phyloP scores from a whole-genome alignment of 2,329 filamentous ascomycete species.

The Hysterium pulicare region DNA sequence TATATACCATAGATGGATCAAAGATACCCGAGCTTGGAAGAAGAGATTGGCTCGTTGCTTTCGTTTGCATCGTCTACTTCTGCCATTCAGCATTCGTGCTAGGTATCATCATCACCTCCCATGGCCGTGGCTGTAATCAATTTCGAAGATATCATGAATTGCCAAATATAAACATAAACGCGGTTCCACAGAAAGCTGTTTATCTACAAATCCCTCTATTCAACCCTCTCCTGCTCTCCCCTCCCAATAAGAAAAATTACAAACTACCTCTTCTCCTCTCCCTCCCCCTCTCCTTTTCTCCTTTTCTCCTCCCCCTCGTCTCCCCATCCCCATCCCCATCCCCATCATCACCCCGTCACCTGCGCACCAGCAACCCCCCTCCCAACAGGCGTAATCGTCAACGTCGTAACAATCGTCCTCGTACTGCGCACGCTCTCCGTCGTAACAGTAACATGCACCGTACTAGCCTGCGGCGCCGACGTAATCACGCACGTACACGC shows the following conservation, averaged over 20 bases:
- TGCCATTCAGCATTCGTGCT: too few species aligned
- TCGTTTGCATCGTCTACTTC: too few species aligned
- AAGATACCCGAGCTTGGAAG: background rate
- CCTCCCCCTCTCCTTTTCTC: background rate
- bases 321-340: too few species aligned
- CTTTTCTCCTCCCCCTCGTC: too few species aligned
- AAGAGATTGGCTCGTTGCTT: too few species aligned
- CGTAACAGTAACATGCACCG: background rate
- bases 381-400: background rate
- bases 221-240: background rate
- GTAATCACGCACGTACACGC: background rate
- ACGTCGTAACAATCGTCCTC: background rate
- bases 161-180: background rate
- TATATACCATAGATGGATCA: background rate
- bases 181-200: background rate
- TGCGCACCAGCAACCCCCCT: background rate
- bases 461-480: background rate
- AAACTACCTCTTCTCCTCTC: background rate
- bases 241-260: background rate
- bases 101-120: background rate
- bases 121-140: too few species aligned
- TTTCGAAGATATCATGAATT: too few species aligned
- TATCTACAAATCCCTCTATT: background rate
- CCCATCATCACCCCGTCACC: background rate
- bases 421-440: too few species aligned